Conservation (phyloP, 768 basidiomycete genomes). For the Hygrophoropsis aurantiaca region DNA sequence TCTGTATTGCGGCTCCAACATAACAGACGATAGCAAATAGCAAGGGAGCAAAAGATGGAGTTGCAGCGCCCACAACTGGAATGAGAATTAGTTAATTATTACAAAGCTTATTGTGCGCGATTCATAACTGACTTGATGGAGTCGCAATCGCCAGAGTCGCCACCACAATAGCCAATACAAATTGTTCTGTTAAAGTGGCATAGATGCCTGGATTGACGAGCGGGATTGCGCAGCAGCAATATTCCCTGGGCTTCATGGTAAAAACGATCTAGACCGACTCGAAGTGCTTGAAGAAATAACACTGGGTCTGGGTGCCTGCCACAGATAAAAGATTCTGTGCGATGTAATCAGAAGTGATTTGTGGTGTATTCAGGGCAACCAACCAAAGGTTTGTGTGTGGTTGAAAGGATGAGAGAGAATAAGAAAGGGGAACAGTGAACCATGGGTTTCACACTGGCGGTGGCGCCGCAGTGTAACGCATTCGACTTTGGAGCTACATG, state of each 20-base stretch:
- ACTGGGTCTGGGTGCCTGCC: neutral
- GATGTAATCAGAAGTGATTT: neutral
- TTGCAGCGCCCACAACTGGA: conserved; percentile 82
- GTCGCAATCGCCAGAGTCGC: conserved; percentile 78
- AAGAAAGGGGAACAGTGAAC: neutral
- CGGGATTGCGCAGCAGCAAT: conserved; percentile 93
- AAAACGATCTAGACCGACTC: neutral
- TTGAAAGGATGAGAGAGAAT: conserved; percentile 8
- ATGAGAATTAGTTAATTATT: conserved; percentile 3
- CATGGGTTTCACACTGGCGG: neutral
- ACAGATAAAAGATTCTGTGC: neutral
- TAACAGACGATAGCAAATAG: conserved; percentile 79
- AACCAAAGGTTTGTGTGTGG: too few relatives aligned
- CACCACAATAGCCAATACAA: conserved; percentile 60
- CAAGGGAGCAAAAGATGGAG: conserved; percentile 72
- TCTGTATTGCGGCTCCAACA: conserved; percentile 70
- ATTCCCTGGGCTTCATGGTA: conserved; percentile 75
- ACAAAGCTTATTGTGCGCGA: neutral
- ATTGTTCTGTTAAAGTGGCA: conserved; percentile 72
- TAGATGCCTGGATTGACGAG: conserved; percentile 91
- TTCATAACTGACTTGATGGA: conserved; percentile 62
- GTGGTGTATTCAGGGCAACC: too few relatives aligned
- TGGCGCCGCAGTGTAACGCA: neutral
- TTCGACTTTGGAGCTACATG: too few relatives aligned
- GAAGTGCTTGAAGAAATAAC: neutral